phyloP scores from a whole-genome alignment of 805 yeast species.

The Blastobotrys muscicola region DNA sequence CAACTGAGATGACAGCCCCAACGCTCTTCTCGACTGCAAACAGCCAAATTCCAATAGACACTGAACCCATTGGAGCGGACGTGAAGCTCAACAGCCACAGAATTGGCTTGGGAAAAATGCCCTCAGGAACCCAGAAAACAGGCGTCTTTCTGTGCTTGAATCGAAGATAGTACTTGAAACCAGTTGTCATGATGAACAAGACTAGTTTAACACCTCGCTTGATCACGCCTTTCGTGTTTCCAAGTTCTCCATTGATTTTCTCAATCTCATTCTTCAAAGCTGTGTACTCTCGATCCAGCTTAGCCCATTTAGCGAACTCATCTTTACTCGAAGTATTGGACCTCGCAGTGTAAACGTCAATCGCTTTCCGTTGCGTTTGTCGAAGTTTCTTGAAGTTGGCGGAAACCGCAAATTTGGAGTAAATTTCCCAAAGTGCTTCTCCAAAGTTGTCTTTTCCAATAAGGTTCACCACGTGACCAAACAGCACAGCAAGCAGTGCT shows the following conservation, averaged over 20 bases:
- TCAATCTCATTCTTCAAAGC: conserved; percentile 45
- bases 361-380: conserved; percentile 36
- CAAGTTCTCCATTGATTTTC: conserved; percentile 28
- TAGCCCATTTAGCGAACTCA: conserved; percentile 93
- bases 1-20: conserved; percentile 12
- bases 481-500: conserved; percentile 30
- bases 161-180: conserved; percentile 36
- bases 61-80: conserved; percentile 49
- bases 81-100: conserved; percentile 58
- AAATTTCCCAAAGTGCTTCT: conserved; percentile 32
- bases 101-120: conserved; percentile 44
- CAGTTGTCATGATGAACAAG: conserved; percentile 34
- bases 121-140: conserved; percentile 50
- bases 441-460: conserved; percentile 29
- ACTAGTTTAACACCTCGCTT: conserved; percentile 27
- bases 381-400: conserved; percentile 25
- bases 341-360: conserved; percentile 42
- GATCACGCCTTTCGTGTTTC: conserved; percentile 30
- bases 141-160: conserved; percentile 44
- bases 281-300: conserved; percentile 65
- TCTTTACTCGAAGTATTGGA: conserved; percentile 74
- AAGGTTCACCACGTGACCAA: conserved; percentile 29
- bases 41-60: conserved; percentile 53
- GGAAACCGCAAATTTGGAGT: conserved; percentile 31
- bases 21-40: conserved; percentile 24